Evolutionary conservation across 495 filamentous ascomycete genomes (phyloP).

Genomic region (Extremus antarcticus): DNA sequence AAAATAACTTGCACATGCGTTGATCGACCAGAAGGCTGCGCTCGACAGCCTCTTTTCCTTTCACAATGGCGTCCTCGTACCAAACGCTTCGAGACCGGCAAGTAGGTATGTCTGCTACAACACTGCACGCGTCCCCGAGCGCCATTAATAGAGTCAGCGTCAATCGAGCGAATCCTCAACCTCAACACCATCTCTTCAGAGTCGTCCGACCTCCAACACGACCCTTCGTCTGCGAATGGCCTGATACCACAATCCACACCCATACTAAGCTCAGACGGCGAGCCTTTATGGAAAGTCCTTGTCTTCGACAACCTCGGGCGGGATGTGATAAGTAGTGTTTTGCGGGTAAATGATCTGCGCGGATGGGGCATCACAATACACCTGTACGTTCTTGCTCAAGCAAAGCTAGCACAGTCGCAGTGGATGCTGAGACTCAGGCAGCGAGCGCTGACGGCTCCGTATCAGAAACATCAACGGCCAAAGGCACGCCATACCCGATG

Average conservation of each 20-base stretch:
- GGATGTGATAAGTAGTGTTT: constrained; percentile 82
- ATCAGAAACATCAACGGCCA: constrained; percentile 66
- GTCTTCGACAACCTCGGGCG: constrained; percentile 61
- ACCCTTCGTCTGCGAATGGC: constrained; percentile 42
- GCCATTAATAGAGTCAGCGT: constrained; percentile 47
- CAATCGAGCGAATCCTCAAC: constrained; percentile 92
- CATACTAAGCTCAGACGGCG: constrained; percentile 77
- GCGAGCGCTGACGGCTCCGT: constrained; percentile 16
- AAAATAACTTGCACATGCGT: constrained; percentile 6
- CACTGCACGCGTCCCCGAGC: constrained; percentile 9
- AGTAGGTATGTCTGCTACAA: constrained; percentile 58
- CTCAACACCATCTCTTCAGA: constrained; percentile 64
- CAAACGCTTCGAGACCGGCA: constrained; percentile 88
- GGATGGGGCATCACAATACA: constrained; percentile 95
- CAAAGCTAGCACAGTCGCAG: constrained; percentile 1
- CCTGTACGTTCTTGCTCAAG: constrained; percentile 47
- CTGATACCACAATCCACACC: constrained; percentile 60
- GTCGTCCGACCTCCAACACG: constrained; percentile 45
- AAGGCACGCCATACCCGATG: constrained; percentile 88
- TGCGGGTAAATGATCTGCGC: constrained; percentile 84
- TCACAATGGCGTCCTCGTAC: constrained; percentile 58
- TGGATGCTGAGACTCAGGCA: constrained; percentile 16
- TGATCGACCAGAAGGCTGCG: constrained; percentile 8
- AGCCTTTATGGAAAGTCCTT: constrained; percentile 65
- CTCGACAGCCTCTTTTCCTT: not conserved